These are phyloP conservation scores for Phlebiopsis gigantea DNA, from an alignment of 768 basidiomycete genomes.

Conservation along the genomic window DNA sequence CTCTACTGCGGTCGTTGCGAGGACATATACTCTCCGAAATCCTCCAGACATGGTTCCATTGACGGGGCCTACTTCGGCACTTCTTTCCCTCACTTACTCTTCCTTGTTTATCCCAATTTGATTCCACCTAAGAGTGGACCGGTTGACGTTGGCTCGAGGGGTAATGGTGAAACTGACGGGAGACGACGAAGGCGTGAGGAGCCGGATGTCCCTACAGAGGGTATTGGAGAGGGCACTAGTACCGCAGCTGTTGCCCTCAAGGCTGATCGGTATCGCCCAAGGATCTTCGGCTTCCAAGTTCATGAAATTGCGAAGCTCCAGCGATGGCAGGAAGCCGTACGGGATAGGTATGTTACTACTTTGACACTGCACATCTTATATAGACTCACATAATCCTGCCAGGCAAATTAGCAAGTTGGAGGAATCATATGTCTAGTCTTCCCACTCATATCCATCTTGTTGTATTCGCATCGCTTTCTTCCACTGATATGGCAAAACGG, in stretches of 20 bases:
- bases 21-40: constrained; percentile 97
- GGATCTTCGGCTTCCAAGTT: constrained; percentile 96
- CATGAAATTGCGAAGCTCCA: constrained; percentile 91
- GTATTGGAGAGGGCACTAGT: constrained; percentile 62
- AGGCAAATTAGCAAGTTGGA: constrained; percentile 41
- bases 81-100: constrained; percentile 94
- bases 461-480: background rate
- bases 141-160: constrained; percentile 30
- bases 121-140: constrained; percentile 78
- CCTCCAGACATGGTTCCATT: constrained; percentile 92
- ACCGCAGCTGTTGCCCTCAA: constrained; percentile 83
- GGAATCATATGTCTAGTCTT: constrained; percentile 25
- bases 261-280: constrained; percentile 87
- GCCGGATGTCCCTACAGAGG: constrained; percentile 39
- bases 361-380: background rate
- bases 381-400: background rate
- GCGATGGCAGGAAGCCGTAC: constrained; percentile 91
- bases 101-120: constrained; percentile 93
- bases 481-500: background rate
- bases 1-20: constrained; percentile 98
- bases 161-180: constrained; percentile 25
- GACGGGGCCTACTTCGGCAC: constrained; percentile 99
- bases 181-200: constrained; percentile 34
- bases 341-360: constrained; percentile 62
- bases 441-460: background rate